Evolutionary conservation across 495 filamentous ascomycete genomes (phyloP).

Genomic region (Neurospora sp.): DNA sequence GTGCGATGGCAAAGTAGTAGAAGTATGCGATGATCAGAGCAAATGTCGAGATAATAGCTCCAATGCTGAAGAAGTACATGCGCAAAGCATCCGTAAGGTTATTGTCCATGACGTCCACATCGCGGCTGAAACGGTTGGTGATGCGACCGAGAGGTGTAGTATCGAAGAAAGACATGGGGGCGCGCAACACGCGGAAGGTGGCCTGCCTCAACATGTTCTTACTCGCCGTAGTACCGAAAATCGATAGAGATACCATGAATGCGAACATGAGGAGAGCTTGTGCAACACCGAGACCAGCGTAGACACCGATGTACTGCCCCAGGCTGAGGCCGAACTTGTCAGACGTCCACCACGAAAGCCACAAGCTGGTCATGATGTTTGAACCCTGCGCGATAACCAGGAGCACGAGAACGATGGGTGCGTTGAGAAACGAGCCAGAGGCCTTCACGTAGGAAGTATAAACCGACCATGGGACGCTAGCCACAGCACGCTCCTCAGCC

Average conservation of each 20-base stretch:
- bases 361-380: conserved; percentile 80
- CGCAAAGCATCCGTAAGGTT: conserved; percentile 81
- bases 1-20: conserved; percentile 84
- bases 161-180: conserved; percentile 96
- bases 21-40: conserved; percentile 85
- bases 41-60: conserved; percentile 70
- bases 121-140: conserved; percentile 92
- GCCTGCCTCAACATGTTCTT: conserved; percentile 78
- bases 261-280: conserved; percentile 74
- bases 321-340: conserved; percentile 55
- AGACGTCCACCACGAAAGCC: conserved; percentile 88
- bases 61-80: conserved; percentile 82
- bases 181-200: conserved; percentile 68
- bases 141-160: conserved; percentile 94
- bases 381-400: conserved; percentile 63
- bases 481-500: conserved; percentile 71
- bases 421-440: conserved; percentile 65
- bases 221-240: conserved; percentile 69
- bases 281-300: conserved; percentile 60
- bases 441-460: conserved; percentile 73
- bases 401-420: conserved; percentile 50
- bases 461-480: conserved; percentile 74
- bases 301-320: conserved; percentile 76
- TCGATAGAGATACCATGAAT: conserved; percentile 51
- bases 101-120: conserved; percentile 94